phyloP scores from a whole-genome alignment of 2,329 filamentous ascomycete species.

The Cordyceps farinosa region DNA sequence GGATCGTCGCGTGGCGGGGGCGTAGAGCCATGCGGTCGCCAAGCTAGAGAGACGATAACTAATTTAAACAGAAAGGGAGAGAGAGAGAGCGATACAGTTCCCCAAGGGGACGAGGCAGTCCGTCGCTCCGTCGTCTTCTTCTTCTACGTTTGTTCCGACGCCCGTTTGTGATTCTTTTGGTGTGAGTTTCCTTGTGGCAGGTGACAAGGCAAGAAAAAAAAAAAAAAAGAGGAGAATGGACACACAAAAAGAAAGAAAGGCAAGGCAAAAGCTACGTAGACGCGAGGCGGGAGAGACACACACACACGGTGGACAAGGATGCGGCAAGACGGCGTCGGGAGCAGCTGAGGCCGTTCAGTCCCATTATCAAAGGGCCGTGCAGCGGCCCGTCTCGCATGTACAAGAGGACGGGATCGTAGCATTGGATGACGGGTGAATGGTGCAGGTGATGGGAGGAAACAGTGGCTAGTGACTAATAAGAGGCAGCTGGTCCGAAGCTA shows the following conservation, averaged over 20 bases:
- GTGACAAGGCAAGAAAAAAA: not conserved
- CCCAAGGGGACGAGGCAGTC: not conserved
- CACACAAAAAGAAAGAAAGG: not conserved
- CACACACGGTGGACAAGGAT: not conserved
- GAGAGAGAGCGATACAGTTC: no score
- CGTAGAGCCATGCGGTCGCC: not conserved
- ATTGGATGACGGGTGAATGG: no score
- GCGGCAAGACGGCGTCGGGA: no score
- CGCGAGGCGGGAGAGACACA: not conserved
- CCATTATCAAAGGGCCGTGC: no score
- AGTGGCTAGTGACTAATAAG: no score
- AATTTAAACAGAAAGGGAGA: not conserved
- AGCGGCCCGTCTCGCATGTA: no score
- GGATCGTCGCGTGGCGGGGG: conserved; percentile 9
- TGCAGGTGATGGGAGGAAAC: no score
- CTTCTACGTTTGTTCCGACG: not conserved
- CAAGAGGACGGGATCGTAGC: no score
- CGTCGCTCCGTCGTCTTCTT: not conserved
- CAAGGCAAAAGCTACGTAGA: not conserved
- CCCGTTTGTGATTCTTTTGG: not conserved
- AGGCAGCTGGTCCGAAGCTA: no score
- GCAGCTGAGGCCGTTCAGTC: no score
- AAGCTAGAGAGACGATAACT: not conserved
- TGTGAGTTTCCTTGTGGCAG: not conserved
- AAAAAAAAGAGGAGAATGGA: not conserved